Evolutionary conservation across 2,329 filamentous ascomycete species (phyloP), one percentile per base, ranked within the genome.

Genomic region (Neofusicoccum laricinum): DNA sequence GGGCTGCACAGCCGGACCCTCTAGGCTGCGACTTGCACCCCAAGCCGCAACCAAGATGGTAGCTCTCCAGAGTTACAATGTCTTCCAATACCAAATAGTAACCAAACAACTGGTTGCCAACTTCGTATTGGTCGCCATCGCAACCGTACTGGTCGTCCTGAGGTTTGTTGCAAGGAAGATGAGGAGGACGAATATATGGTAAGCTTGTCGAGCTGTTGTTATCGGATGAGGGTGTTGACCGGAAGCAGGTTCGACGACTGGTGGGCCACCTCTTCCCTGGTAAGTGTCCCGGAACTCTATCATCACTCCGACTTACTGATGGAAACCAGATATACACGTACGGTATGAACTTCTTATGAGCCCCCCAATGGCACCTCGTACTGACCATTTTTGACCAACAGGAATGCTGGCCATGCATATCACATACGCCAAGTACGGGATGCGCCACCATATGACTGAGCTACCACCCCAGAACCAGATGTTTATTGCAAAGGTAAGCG

Each of bases 391-490:
- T 17, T 3, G 21, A 15, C 15, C 21, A 6, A 32, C 15, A 59
- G 55, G 38, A 7, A 63, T 63, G 36, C 61, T 43, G 19, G 48
- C 38, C 21, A 53, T 63, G 46, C 61, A 63, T n/a, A 51, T 51
- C 32, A 41, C 34, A 11, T 63, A 53, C 34, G 46, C 61, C 15
- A 43, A 45, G n/a, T 21, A 51, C 25, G 61, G 61, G 4, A 63
- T 63, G 34, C 34, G 61, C 7, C 34, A 63, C 25, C 19, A 40
- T n/a, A 49, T 48, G 11, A 19, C 36, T 21, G 36, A 51, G 21
- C 12, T 63, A 7, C 61, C 61, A 1, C 14, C 48, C 4, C 34
- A 45, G n/a, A 63, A 63, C 36, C 34, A 41, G n/a, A n/a, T 63
- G 10, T 43, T 51, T 6, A 40, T 63, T 12, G 38, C 25, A 7